Base-by-base conservation (phyloP, 1,284 basidiomycete species). In the Heterobasidion irregulare region DNA sequence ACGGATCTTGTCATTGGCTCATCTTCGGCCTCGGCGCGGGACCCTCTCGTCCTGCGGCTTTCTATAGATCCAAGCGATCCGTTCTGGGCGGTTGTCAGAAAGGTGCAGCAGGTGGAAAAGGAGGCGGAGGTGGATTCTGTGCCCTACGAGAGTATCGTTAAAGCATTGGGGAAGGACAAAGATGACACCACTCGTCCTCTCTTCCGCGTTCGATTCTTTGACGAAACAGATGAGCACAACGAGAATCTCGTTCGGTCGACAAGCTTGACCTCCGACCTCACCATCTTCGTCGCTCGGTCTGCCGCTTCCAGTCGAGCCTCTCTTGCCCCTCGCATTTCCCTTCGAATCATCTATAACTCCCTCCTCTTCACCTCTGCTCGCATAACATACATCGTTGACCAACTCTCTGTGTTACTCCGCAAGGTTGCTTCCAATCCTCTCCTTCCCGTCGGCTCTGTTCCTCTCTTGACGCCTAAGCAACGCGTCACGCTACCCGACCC, bases 141-240 rank as follows among this genome's bases (percentile, higher is more conserved):
- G 2, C 90, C 96, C 0, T 94, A 93, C 67, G 90, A 94, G 58
- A 71, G 78, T 3, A 79, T 99, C 54, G 78, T 89, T n/a, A 76
- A 77, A 47, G 87, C 84, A n/a, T 72, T 94, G 54, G 82, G 78
- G 60, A 84, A 83, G 63, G 83, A 80, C 65, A 83, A 79, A 63
- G 79, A 83, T 5, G 76, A 80, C 26, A 67, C 75, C 3, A 64
- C 70, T 4, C 70, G 74, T 0, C 88, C 89, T 1, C 75, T 99
- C 41, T 99, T 98, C 75, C 83, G 94, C 45, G 94, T 98, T 49
- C 86, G 95, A 32, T 98, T 98, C 78, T 95, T 98, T 68, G 96
- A 98, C 68, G 92, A 91, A 68, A 94, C 86, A 2, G 89, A 90
- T 59, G 72, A 82, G 50, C 80, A 83, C 6, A 80, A 82, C 53